Evolutionary conservation across 2,329 filamentous ascomycete genomes (phyloP), one percentile per base, ranked within the genome.

Genomic region (Rhynchosporium graminicola): DNA sequence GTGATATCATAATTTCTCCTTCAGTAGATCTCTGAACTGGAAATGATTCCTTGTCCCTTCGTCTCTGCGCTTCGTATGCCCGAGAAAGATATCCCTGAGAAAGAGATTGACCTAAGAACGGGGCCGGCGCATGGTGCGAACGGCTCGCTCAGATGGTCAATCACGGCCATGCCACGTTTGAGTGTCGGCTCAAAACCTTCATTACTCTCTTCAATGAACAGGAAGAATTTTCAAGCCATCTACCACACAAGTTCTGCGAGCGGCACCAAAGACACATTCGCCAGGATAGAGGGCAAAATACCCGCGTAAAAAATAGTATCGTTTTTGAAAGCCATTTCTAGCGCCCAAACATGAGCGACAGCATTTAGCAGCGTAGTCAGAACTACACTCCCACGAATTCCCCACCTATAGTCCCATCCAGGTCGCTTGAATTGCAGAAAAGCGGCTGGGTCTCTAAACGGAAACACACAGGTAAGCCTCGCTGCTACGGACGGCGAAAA

Each of bases 141-240:
- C 43, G 42, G 10, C 31, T 7, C 38, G 29, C 29, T 15, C n/a
- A 26, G 2, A 20, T 26, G 8, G 8, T 46, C 15, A 9, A 20
- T 26, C 15, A 26, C n/a, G 15, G 29, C n/a, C 5, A 45, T 7
- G 6, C 38, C 29, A 9, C 42, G 3, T 45, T 43, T 43, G 15
- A 43, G 36, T 0, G 20, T 56, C n/a, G 52, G 52, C 20, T 56
- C 52, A 31, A 56, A 56, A 1, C 43, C 38, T 33, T 43, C 52
- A 43, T 56, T 38, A n/a, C 38, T 56, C 38, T 56, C 52, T 20
- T 56, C 36, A 31, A 45, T 1, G 6, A 10, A 26, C 36, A 56
- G 33, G 10, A 56, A 15, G n/a, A 56, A 56, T 6, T 12, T 56
- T 38, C 52, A 56, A 56, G 52, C 52, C 52, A 56, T 56, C 52